phyloP scores from a whole-genome alignment of 2,329 filamentous ascomycete species.

The Verticillium nonalfalfae region DNA sequence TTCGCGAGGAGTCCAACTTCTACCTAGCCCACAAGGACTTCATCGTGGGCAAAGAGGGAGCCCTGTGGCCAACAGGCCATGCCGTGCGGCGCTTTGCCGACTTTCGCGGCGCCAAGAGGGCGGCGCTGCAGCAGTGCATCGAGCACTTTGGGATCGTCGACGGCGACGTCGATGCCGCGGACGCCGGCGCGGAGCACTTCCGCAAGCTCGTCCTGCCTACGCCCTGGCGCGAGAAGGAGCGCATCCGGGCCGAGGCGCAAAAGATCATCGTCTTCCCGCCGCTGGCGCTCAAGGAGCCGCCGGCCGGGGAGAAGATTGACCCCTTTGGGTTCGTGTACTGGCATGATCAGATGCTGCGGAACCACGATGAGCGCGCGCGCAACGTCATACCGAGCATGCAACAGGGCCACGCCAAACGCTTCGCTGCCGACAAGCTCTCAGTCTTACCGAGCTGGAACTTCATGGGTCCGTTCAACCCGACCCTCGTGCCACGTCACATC shows the following conservation, averaged over 20 bases:
- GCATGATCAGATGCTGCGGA: slow-evolving; percentile 17
- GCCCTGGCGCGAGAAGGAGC: slow-evolving; percentile 13
- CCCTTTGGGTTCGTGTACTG: slow-evolving; percentile 22
- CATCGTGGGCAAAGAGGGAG: slow-evolving; percentile 3
- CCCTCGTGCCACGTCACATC: slow-evolving; percentile 15
- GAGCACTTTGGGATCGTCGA: slow-evolving; percentile 23
- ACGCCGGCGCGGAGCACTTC: slow-evolving; percentile 19
- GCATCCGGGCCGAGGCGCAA: slow-evolving; percentile 3
- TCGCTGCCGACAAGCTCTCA: slow-evolving; percentile 7
- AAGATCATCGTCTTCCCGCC: slow-evolving; percentile 7
- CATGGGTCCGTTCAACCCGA: slow-evolving; percentile 18
- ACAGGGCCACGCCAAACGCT: slow-evolving; percentile 12
- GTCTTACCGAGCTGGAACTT: slow-evolving; percentile 19
- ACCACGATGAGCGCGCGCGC: slow-evolving; percentile 14
- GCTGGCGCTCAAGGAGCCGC: slow-evolving; percentile 5
- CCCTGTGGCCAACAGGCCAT: slow-evolving; percentile 13
- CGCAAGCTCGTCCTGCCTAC: slow-evolving; percentile 29
- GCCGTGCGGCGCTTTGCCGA: slow-evolving; percentile 19
- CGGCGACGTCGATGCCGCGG: slow-evolving; percentile 29
- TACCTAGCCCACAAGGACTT: slow-evolving; percentile 4
- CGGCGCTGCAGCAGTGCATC: slow-evolving; percentile 36
- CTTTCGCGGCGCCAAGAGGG: slow-evolving; percentile 36
- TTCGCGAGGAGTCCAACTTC: slow-evolving; percentile 10
- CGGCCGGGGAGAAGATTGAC: slow-evolving; percentile 13
- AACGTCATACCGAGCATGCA: slow-evolving; percentile 16